These are phyloP conservation scores for Emericellopsis terricola DNA, from an alignment of 495 filamentous ascomycete species.

Conservation along the genomic window DNA sequence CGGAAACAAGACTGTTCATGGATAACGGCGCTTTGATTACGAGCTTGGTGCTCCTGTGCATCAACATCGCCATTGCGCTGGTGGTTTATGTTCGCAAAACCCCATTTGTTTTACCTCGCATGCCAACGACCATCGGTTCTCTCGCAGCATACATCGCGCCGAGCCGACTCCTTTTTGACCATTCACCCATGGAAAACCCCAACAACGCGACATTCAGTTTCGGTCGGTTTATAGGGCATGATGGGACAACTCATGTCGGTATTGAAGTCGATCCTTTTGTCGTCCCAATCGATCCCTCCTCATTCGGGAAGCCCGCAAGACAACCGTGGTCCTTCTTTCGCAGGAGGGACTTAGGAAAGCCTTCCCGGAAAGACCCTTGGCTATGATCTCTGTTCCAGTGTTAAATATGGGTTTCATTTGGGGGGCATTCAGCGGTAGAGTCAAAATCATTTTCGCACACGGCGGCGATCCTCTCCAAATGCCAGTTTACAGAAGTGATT, in stretches of 20 bases:
- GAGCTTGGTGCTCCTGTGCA: conserved; percentile 11
- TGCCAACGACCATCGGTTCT: conserved; percentile 23
- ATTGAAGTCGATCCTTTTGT: conserved; percentile 22
- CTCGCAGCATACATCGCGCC: conserved; percentile 14
- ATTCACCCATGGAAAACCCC: not conserved
- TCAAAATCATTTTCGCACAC: too few relatives aligned
- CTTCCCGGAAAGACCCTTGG: too few relatives aligned
- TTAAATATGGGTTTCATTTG: too few relatives aligned
- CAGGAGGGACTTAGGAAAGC: too few relatives aligned
- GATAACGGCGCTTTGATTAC: conserved; percentile 13
- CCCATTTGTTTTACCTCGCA: conserved; percentile 11
- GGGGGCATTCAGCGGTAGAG: too few relatives aligned
- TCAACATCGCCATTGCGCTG: conserved; percentile 16
- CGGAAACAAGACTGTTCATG: conserved; percentile 19
- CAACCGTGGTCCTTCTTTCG: not conserved
- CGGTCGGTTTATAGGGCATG: conserved; percentile 21
- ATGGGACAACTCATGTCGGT: conserved; percentile 22
- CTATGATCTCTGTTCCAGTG: too few relatives aligned
- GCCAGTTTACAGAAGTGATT: too few relatives aligned
- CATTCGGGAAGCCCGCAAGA: not conserved
- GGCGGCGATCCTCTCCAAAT: too few relatives aligned
- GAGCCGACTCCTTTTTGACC: conserved; percentile 5
- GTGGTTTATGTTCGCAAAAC: conserved; percentile 14
- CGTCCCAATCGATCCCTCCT: conserved; percentile 6
- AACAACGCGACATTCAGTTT: conserved; percentile 13